These are phyloP conservation scores for Acanthamoeba lugdunensis DNA, from an alignment of 208 protist species.

Conservation along the genomic window DNA sequence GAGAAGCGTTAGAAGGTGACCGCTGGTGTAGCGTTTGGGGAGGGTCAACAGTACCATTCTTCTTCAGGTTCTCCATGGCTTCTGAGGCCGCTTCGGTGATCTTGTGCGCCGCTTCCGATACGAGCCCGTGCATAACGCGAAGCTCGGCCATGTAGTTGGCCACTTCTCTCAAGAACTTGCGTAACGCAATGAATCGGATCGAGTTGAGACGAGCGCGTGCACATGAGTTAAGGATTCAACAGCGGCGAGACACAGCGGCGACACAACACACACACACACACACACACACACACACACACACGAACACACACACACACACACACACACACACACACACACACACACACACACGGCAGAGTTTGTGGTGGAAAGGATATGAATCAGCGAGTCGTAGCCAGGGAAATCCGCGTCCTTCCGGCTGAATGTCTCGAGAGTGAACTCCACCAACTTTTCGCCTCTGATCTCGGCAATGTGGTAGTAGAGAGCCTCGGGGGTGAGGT, in stretches of 20 bases:
- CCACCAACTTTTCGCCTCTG: conserved; percentile 69
- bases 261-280: background rate
- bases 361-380: conserved; percentile 63
- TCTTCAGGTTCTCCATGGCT: conserved; percentile 29
- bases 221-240: background rate
- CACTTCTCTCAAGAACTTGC: conserved; percentile 48
- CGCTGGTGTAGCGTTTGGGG: background rate
- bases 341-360: background rate
- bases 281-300: background rate
- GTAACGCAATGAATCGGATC: conserved; percentile 25
- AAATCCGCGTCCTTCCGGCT: conserved; percentile 1
- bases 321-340: background rate
- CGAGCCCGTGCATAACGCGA: conserved; percentile 35
- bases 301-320: background rate
- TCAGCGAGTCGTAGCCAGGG: conserved; percentile 65
- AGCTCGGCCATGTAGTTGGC: conserved; percentile 68
- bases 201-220: conserved; percentile 43
- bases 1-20: background rate
- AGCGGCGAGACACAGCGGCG: too few species aligned
- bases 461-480: conserved; percentile 69
- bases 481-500: conserved; percentile 48
- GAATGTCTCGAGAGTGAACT: conserved; percentile 63
- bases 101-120: conserved; percentile 65
- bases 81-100: conserved; percentile 57
- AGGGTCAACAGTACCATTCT: conserved; percentile 24